Conservation (phyloP, 2,329 filamentous ascomycete genomes). For the Ascosphaera aggregata region DNA sequence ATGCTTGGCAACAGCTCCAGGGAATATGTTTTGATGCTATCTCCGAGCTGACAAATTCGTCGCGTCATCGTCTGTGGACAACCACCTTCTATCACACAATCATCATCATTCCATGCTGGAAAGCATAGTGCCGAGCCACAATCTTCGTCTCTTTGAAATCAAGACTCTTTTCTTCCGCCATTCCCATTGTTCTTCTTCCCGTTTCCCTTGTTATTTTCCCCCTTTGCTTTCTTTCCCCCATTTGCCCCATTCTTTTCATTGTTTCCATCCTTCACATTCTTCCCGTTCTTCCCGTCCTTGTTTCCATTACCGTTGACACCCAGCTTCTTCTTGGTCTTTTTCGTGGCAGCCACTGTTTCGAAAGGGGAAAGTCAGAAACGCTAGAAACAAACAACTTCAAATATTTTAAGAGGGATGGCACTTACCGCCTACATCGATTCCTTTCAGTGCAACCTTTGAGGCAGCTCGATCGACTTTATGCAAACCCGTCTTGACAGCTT, state of each 20-base stretch:
- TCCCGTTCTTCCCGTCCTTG: conserved; percentile 15
- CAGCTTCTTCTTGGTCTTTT: conserved; percentile 20
- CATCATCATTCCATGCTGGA: not conserved
- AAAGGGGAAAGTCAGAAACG: conserved; percentile 2
- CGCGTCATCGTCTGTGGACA: not conserved
- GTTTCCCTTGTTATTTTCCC: conserved; percentile 10
- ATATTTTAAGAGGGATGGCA: conserved; percentile 4
- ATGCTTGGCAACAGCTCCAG: conserved; percentile 69
- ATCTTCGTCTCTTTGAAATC: not conserved
- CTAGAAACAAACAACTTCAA: not conserved
- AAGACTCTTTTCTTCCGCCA: conserved; percentile 6
- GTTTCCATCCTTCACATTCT: conserved; percentile 16
- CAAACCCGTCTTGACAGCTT: conserved; percentile 32
- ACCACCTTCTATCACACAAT: conserved; percentile 1
- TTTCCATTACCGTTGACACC: conserved; percentile 19
- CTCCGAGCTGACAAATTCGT: conserved; percentile 13
- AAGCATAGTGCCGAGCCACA: conserved; percentile 2
- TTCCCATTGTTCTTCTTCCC: conserved; percentile 9
- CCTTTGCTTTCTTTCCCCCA: conserved; percentile 10
- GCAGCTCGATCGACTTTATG: conserved; percentile 34
- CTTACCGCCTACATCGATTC: conserved; percentile 39
- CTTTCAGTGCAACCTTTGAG: conserved; percentile 32
- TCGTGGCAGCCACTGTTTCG: conserved; percentile 25
- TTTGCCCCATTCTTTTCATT: conserved; percentile 12
- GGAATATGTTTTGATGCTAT: conserved; percentile 90